Base-by-base conservation (phyloP, 176 grass and related monocot species). In the Coix lacrymajobi region DNA sequence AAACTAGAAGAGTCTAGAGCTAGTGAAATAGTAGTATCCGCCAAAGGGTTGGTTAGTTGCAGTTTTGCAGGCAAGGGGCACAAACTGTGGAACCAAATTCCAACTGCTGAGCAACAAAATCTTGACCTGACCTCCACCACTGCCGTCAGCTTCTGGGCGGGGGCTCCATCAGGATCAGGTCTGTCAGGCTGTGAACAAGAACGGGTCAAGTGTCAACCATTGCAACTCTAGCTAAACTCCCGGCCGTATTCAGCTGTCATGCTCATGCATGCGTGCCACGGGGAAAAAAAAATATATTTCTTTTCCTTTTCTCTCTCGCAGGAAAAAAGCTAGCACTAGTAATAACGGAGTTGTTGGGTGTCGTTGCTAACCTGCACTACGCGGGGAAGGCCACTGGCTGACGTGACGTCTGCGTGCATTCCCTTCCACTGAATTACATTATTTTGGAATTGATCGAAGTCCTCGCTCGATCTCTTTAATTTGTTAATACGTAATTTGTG, bases 151-250 rank as follows among this genome's bases (percentile, higher is more conserved):
- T 71, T 71, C 36, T 46, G 44, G 43, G 3, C 34, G n/a, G 34
- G 32, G 10, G 34, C 14, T 41, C 12, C 15, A 41, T 70, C 66
- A n/a, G 12, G 24, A n/a, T n/a, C 12, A 36, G 32, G 7, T n/a
- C n/a, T n/a, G n/a, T n/a, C 39, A 40, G 20, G 37, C 48, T 39
- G 49, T 80, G 51, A 85, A 69, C 17, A 48, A 14, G 87, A 76
- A 73, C 3, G 31, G 36, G 76, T 79, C 70, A 51, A n/a, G 82
- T 81, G 83, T 85, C 82, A 71, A 85, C 71, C 32, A 71, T 77
- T 81, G 82, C 77, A 24, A 3, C 51, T 69, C 22, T 30, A 38
- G 40, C 77, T n/a, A n/a, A n/a, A n/a, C n/a, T 26, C 20, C 17
- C 62, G 5, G 38, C 11, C 57, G 45, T 66, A 57, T 54, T 20